Percentiles rank a stretch among this genome's conserved stretches.
Conservation (phyloP, 768 basidiomycete genomes). For the Cystofilobasidium ferigula region DNA sequence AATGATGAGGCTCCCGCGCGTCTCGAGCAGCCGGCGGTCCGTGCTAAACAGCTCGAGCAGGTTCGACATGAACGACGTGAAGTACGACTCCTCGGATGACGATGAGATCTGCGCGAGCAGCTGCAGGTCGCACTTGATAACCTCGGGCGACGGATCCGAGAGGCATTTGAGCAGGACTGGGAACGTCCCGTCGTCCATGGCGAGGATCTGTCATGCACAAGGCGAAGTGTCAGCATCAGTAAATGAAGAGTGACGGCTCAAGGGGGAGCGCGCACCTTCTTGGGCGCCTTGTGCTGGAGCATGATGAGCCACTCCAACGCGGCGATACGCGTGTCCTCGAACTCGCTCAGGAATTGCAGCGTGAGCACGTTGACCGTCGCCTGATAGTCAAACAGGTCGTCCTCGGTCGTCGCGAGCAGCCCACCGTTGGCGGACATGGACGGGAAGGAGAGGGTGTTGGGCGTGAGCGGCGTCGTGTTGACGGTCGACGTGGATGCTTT, state of each 20-base stretch:
- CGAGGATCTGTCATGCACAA: conserved; percentile 58
- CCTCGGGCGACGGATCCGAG: conserved; percentile 93
- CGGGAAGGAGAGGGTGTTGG: conserved; percentile 17
- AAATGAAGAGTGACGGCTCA: neutral
- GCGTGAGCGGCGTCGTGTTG: neutral
- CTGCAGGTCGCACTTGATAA: conserved; percentile 92
- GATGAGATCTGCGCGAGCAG: conserved; percentile 86
- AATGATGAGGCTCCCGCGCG: conserved; percentile 87
- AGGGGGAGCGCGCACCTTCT: too few relatives aligned
- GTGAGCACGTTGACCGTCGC: conserved; percentile 85
- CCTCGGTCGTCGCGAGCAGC: conserved; percentile 39
- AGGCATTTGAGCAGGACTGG: conserved; percentile 88
- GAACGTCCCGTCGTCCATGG: conserved; percentile 94
- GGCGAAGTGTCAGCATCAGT: neutral
- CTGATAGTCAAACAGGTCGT: conserved; percentile 79
- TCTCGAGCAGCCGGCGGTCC: conserved; percentile 76
- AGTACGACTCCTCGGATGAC: conserved; percentile 90
- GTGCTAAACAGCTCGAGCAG: conserved; percentile 90
- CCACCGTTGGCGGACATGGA: neutral
- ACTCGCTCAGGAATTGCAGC: conserved; percentile 87
- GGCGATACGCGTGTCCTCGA: conserved; percentile 89
- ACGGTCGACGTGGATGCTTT: neutral
- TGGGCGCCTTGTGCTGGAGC: conserved; percentile 95
- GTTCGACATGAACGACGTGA: conserved; percentile 90
- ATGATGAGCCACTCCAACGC: conserved; percentile 96